Base-by-base conservation (phyloP, 2,329 filamentous ascomycete genomes). In the Xylaria sp. region DNA sequence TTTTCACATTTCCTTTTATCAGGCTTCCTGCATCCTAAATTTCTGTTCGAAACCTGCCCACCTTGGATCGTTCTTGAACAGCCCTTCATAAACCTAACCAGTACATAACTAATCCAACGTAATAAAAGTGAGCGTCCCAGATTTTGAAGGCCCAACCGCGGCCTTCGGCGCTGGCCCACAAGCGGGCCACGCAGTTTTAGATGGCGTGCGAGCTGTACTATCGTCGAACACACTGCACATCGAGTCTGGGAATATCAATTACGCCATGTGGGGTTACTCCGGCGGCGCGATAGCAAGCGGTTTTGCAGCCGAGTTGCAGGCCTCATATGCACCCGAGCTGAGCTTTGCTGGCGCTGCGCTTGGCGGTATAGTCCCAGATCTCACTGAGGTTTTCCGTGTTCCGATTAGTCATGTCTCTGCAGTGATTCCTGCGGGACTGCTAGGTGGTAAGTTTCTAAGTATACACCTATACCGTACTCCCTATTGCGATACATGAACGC, bases 181-280 rank as follows among this genome's bases (percentile, higher is more conserved):
- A 35, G 62, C 59, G 3, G 67, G 66, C 1, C 64, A 67, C 17
- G 66, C 66, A 3, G 63, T 63, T 2, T 47, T 69, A 23, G 66
- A 69, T 35, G 35, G 58, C 1, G 10, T 67, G 3, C 66, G 68
- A 15, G 66, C 68, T 15, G 60, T 58, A 0, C 55, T 65, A 21
- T 60, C 51, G 29, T 29, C 62, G 2, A 55, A 54, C n/a, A 15
- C n/a, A 3, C 13, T 64, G 9, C 51, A 44, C 3, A 48, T 25
- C 3, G 31, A 17, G 7, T 8, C 35, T 2, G 48, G 8, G 0
- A 66, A 75, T 25, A 72, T 77, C 1, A 71, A 67, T 2, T 68
- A 75, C 38, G 75, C 76, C 0, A 70, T 84, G 57, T 84, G 81
- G 82, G 85, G 85, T 0, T 87, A 86, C 67, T 84, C 81, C 0